These are phyloP conservation scores for Simmondsia chinensis DNA, from an alignment of 148 eudicot species.

Conservation along the genomic window DNA sequence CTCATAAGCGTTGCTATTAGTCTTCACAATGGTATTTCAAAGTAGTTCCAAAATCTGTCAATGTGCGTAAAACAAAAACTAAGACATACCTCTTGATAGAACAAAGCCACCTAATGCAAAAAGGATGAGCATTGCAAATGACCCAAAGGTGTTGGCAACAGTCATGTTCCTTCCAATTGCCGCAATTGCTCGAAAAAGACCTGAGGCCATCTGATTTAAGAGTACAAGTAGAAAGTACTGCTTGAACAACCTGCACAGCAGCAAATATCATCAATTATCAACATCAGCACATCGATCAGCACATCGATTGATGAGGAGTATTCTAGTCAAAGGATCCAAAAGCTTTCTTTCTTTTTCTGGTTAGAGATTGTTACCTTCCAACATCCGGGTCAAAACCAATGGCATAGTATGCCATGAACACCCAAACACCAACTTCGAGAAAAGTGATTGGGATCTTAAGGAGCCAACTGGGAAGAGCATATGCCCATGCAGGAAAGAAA, in stretches of 20 bases:
- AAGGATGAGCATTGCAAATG: constrained; percentile 34
- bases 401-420: constrained; percentile 45
- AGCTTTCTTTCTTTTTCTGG: background rate
- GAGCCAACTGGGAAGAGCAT: constrained; percentile 66
- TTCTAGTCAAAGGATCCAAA: no score
- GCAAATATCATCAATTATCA: background rate
- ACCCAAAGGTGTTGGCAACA: constrained; percentile 52
- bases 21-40: no score
- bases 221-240: constrained; percentile 42
- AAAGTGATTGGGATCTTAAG: constrained; percentile 52
- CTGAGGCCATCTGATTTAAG: constrained; percentile 47
- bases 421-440: constrained; percentile 39
- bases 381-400: constrained; percentile 72
- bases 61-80: background rate
- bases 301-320: background rate
- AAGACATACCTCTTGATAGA: constrained; percentile 47
- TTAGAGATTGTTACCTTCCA: constrained; percentile 29
- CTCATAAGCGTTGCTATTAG: background rate
- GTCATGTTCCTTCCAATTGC: constrained; percentile 52
- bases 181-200: constrained; percentile 42
- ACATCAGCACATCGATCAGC: background rate
- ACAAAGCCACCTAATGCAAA: constrained; percentile 56
- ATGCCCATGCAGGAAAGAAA: constrained; percentile 73
- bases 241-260: constrained; percentile 43
- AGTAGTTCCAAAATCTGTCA: background rate